phyloP scores from a whole-genome alignment of 179 eudicot genomes.

The Spergularia azorica region DNA sequence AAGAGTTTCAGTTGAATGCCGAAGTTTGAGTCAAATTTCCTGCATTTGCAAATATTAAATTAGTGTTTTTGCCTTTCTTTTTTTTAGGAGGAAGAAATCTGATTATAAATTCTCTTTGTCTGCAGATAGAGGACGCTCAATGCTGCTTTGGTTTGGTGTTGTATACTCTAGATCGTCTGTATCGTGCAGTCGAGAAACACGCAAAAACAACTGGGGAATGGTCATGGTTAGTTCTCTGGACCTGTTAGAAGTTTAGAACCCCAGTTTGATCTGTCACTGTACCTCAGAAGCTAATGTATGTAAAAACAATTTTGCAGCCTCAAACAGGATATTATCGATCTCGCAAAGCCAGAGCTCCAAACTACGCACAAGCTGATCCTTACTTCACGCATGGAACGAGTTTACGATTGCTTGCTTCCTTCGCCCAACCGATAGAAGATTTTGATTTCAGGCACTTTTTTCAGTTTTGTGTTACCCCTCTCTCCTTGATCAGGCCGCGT shows the following conservation, averaged over 20 bases:
- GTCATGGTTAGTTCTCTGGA: slow-evolving; percentile 59
- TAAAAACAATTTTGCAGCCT: slow-evolving; percentile 47
- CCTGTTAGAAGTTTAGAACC: neutral
- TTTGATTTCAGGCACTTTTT: neutral
- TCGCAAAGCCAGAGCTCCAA: slow-evolving; percentile 73
- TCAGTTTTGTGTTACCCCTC: neutral
- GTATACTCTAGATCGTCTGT: slow-evolving; percentile 75
- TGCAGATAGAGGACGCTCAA: slow-evolving; percentile 78
- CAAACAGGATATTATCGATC: slow-evolving; percentile 74
- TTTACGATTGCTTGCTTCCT: slow-evolving; percentile 89
- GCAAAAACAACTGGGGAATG: slow-evolving; percentile 91
- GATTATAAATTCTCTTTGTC: neutral
- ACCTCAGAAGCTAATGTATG: neutral
- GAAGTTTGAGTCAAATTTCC: neutral
- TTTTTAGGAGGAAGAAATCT: neutral
- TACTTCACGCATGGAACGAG: slow-evolving; percentile 74
- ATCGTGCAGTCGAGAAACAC: slow-evolving; percentile 78
- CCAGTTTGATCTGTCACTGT: neutral
- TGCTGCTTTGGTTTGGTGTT: slow-evolving; percentile 78
- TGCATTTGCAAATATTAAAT: neutral
- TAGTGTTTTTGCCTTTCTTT: neutral
- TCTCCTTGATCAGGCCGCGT: neutral
- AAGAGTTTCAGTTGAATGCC: neutral
- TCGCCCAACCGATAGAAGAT: slow-evolving; percentile 36
- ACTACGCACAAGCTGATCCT: slow-evolving; percentile 66